phyloP scores from a whole-genome alignment of 2,329 filamentous ascomycete species.

The Shiraia sp. region DNA sequence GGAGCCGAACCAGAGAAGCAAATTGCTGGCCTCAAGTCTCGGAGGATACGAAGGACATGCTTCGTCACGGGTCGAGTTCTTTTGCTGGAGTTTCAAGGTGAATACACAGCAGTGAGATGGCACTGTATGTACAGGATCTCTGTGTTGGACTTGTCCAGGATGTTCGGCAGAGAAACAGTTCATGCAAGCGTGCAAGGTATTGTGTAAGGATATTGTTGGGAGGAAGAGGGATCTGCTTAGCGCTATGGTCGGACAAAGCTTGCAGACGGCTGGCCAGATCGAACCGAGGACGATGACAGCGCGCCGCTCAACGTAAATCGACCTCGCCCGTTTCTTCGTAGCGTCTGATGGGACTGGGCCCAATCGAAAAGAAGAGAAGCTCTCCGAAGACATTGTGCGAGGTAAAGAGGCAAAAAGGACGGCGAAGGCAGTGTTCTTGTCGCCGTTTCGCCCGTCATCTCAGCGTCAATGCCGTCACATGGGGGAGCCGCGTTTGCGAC shows the following conservation, averaged over 20 bases:
- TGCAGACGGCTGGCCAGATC: slow-evolving; percentile 6
- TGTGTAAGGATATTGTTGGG: not conserved
- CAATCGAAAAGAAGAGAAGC: no score
- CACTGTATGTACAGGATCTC: no score
- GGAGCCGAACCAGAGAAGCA: slow-evolving; percentile 8
- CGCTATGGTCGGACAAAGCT: no score
- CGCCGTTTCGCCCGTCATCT: slow-evolving; percentile 1
- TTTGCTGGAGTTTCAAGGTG: slow-evolving; percentile 18
- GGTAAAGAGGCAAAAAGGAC: no score
- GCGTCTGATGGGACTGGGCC: not conserved
- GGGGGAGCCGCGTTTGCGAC: slow-evolving; percentile 12
- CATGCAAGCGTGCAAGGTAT: slow-evolving; percentile 17
- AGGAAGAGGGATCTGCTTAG: slow-evolving; percentile 10
- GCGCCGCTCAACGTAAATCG: slow-evolving; percentile 3
- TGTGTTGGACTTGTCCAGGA: no score
- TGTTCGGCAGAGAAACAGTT: slow-evolving; percentile 6
- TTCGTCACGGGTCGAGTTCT: slow-evolving; percentile 5
- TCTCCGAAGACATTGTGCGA: no score
- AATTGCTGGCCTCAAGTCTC: slow-evolving; percentile 8
- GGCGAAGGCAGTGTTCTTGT: no score
- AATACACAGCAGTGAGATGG: no score
- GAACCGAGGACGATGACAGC: slow-evolving; percentile 5
- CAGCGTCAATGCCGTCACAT: slow-evolving; percentile 20
- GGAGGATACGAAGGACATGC: slow-evolving; percentile 5
- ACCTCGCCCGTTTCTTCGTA: no score